Evolutionary conservation across 805 yeast species (phyloP).

Genomic region (Zygosaccharomyces gambellarensis): DNA sequence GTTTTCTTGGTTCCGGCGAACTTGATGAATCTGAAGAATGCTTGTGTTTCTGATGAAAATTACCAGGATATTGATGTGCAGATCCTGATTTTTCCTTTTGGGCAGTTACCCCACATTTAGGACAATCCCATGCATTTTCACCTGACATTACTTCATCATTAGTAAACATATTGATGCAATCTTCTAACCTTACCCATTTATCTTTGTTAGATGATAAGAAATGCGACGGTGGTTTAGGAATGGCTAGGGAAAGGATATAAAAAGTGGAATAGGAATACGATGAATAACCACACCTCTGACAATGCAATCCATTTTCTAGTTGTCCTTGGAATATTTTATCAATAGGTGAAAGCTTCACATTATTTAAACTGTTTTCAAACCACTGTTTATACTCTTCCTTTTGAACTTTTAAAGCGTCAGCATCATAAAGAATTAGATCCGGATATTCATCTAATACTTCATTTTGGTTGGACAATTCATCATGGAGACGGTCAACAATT

Average conservation of each 20-base stretch:
- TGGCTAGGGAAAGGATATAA: conserved; percentile 58
- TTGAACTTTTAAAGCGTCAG: conserved; percentile 24
- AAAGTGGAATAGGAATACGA: conserved; percentile 59
- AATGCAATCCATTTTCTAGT: conserved; percentile 56
- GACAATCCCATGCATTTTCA: conserved; percentile 83
- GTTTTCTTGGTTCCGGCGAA: conserved; percentile 16
- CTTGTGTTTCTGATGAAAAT: neutral
- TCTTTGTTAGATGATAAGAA: conserved; percentile 31
- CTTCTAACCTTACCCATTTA: conserved; percentile 43
- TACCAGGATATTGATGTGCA: neutral
- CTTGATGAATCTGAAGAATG: neutral
- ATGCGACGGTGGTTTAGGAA: conserved; percentile 39
- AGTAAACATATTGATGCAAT: conserved; percentile 58
- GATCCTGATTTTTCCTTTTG: neutral
- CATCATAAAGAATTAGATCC: conserved; percentile 35
- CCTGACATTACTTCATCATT: conserved; percentile 60
- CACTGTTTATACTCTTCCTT: conserved; percentile 55
- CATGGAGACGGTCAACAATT: conserved; percentile 61
- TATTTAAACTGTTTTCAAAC: conserved; percentile 47
- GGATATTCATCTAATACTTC: conserved; percentile 39
- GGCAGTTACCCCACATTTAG: conserved; percentile 47
- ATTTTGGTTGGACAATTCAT: conserved; percentile 48
- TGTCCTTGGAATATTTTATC: conserved; percentile 69
- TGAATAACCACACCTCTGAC: conserved; percentile 59
- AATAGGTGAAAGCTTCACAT: conserved; percentile 64